These are phyloP conservation scores for Sicyos edulis DNA, from an alignment of 306 rosid genomes.

Conservation along the genomic window DNA sequence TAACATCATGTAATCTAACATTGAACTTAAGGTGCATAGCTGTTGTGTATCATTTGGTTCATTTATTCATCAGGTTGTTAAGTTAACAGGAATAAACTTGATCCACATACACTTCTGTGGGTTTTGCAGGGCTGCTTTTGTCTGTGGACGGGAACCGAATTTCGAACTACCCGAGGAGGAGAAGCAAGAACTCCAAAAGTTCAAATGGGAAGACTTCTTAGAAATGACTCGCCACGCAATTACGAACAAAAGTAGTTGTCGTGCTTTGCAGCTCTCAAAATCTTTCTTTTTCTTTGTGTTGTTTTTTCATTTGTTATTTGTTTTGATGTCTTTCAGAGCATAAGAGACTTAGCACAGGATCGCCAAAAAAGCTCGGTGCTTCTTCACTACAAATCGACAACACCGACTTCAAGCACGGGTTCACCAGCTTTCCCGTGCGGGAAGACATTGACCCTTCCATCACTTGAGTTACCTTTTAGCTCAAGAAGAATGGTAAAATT, in stretches of 20 bases:
- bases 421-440: conserved; percentile 29
- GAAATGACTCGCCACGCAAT: conserved; percentile 71
- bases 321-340: conserved; percentile 34
- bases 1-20: background rate
- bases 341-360: conserved; percentile 41
- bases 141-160: conserved; percentile 96
- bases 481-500: conserved; percentile 32
- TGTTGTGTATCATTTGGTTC: background rate
- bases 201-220: conserved; percentile 88
- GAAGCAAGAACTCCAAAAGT: conserved; percentile 56
- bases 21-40: background rate
- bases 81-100: background rate
- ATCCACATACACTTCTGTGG: background rate
- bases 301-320: background rate
- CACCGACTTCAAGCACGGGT: conserved; percentile 38
- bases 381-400: conserved; percentile 35
- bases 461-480: conserved; percentile 30
- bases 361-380: conserved; percentile 27
- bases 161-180: conserved; percentile 71
- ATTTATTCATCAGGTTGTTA: background rate
- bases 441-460: conserved; percentile 46
- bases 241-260: conserved; percentile 63
- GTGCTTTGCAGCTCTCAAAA: background rate
- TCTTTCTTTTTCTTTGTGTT: background rate
- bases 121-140: conserved; percentile 73